Percentiles rank a stretch among this genome's conserved stretches.
phyloP scores from a whole-genome alignment of 2,329 filamentous ascomycete genomes.

The Colletotrichum scovillei region DNA sequence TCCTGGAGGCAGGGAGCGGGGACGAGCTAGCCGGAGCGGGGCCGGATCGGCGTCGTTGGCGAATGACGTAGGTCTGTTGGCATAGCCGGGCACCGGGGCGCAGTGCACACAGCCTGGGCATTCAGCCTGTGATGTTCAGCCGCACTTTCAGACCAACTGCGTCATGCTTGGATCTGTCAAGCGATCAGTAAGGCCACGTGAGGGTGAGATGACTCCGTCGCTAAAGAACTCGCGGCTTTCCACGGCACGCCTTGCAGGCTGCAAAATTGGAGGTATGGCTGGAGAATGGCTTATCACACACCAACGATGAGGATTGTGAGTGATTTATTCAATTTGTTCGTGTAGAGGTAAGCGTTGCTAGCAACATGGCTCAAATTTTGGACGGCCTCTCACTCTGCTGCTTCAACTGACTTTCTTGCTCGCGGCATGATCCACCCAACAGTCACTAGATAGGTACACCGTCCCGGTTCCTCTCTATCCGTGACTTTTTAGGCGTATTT shows the following conservation, averaged over 20 bases:
- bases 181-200: not conserved
- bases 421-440: not conserved
- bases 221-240: too few relatives aligned
- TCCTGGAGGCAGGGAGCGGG: not conserved
- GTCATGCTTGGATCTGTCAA: not conserved
- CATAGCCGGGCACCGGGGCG: not conserved
- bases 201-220: not conserved
- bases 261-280: too few relatives aligned
- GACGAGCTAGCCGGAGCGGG: not conserved
- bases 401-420: too few relatives aligned
- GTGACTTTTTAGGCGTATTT: slow-evolving; percentile 5
- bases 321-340: too few relatives aligned
- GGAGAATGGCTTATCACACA: too few relatives aligned
- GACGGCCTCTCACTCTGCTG: too few relatives aligned
- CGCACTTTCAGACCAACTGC: not conserved
- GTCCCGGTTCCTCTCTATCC: not conserved
- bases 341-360: too few relatives aligned
- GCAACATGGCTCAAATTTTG: too few relatives aligned
- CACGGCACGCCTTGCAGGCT: not conserved
- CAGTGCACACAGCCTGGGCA: not conserved
- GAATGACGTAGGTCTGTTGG: not conserved
- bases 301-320: too few relatives aligned
- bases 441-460: not conserved
- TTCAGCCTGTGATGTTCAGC: too few relatives aligned
- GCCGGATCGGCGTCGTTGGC: not conserved